Conservation (phyloP, 2,329 filamentous ascomycete genomes). For the Sporothrix globosa region DNA sequence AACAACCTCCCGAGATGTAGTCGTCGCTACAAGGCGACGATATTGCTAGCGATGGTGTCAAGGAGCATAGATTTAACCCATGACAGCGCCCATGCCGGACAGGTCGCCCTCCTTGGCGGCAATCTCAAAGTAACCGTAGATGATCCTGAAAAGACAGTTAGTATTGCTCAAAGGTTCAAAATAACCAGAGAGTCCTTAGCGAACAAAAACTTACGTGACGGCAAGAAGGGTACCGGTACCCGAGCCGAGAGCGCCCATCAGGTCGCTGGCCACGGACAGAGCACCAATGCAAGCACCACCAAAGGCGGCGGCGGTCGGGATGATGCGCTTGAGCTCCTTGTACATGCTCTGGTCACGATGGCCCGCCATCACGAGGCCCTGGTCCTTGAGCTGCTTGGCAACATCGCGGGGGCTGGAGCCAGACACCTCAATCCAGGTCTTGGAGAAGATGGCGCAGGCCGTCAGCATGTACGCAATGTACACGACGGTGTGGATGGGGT, state of each 20-base stretch:
- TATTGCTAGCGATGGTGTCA: not conserved
- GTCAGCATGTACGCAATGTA: slow-evolving; percentile 98
- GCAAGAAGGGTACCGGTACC: slow-evolving; percentile 97
- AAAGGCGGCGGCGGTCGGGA: slow-evolving; percentile 96
- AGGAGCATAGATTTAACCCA: slow-evolving; percentile 57
- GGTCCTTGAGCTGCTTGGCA: slow-evolving; percentile 99
- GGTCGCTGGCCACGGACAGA: slow-evolving; percentile 91
- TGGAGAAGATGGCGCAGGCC: slow-evolving; percentile 93
- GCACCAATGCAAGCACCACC: slow-evolving; percentile 99
- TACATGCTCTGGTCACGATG: slow-evolving; percentile 99
- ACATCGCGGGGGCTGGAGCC: slow-evolving; percentile 97
- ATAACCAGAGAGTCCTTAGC: not conserved
- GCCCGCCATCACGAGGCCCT: slow-evolving; percentile 98
- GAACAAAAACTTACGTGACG: slow-evolving; percentile 77
- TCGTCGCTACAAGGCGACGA: not conserved
- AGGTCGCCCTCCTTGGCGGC: slow-evolving; percentile 98
- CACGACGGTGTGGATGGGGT: slow-evolving; percentile 93
- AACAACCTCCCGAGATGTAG: not conserved
- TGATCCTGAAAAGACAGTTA: slow-evolving; percentile 72
- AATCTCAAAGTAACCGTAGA: slow-evolving; percentile 99
- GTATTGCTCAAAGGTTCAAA: slow-evolving; percentile 55
- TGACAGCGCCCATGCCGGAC: slow-evolving; percentile 73
- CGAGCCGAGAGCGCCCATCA: slow-evolving; percentile 92
- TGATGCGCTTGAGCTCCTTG: slow-evolving; percentile 99
- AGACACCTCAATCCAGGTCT: slow-evolving; percentile 99